Percentiles rank a stretch among this genome's conserved stretches.
These are phyloP conservation scores for Protostelium mycophagum DNA, from an alignment of 78 protist species.

Conservation along the genomic window DNA sequence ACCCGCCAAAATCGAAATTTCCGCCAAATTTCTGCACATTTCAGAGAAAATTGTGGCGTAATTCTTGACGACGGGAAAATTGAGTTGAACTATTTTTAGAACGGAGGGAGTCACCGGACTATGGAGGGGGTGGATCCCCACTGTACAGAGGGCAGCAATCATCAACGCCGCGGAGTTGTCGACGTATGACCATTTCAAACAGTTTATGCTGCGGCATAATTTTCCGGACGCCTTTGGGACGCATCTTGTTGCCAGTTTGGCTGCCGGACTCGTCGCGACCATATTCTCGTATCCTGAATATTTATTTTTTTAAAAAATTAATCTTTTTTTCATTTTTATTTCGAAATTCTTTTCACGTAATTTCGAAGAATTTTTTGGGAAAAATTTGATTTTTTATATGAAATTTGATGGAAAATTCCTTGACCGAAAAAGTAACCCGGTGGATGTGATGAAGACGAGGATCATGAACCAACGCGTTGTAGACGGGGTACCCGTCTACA, in stretches of 20 bases:
- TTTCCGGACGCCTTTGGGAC: constrained; percentile 24
- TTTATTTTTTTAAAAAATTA: no score
- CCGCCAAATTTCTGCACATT: no score
- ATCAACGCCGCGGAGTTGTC: constrained; percentile 55
- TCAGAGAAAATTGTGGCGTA: no score
- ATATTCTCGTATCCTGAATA: constrained; percentile 25
- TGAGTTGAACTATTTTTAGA: neutral
- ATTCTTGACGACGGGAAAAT: no score
- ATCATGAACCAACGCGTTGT: constrained; percentile 57
- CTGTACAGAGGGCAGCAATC: constrained; percentile 49
- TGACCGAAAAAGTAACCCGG: constrained; percentile 1
- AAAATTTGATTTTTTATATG: neutral
- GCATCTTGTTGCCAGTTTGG: constrained; percentile 22
- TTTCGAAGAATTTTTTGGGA: no score
- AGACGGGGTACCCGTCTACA: constrained; percentile 12
- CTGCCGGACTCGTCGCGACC: constrained; percentile 62
- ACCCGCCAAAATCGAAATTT: no score
- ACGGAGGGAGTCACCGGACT: constrained; percentile 39
- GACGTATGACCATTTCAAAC: constrained; percentile 52
- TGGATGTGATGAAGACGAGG: constrained; percentile 52
- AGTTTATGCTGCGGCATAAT: constrained; percentile 4
- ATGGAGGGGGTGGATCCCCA: constrained; percentile 46
- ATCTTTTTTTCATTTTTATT: no score
- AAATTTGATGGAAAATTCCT: neutral
- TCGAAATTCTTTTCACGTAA: no score